phyloP scores from a whole-genome alignment of 768 basidiomycete genomes.

The Pleurotus tuoliensis region DNA sequence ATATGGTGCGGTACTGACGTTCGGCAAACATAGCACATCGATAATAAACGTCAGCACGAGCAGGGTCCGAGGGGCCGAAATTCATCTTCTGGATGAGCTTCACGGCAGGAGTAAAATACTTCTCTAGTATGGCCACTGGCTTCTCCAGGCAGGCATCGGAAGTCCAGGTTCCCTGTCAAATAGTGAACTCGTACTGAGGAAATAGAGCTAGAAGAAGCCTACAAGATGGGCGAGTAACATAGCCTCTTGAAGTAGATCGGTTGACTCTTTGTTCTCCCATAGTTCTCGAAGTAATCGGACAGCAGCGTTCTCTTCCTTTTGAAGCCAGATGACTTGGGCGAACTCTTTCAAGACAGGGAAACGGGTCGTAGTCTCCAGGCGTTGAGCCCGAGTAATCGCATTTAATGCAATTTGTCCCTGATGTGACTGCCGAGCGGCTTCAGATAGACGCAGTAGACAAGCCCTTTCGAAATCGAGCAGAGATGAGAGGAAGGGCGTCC shows the following conservation, averaged over 20 bases:
- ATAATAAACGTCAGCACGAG: constrained; percentile 61
- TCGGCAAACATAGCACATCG: constrained; percentile 90
- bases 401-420: constrained; percentile 84
- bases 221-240: constrained; percentile 64
- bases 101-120: constrained; percentile 69
- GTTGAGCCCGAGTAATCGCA: constrained; percentile 73
- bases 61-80: constrained; percentile 14
- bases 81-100: constrained; percentile 21
- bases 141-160: constrained; percentile 82
- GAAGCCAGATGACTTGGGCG: constrained; percentile 85
- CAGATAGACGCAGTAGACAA: constrained; percentile 69
- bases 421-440: constrained; percentile 63
- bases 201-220: constrained; percentile 17
- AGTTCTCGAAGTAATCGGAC: constrained; percentile 62
- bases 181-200: not conserved
- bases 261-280: constrained; percentile 19
- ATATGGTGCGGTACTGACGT: constrained; percentile 71
- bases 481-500: constrained; percentile 44
- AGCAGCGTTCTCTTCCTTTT: constrained; percentile 81
- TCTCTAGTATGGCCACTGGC: constrained; percentile 61
- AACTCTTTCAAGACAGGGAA: constrained; percentile 73
- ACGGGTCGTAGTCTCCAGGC: constrained; percentile 40
- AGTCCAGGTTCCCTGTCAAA: constrained; percentile 80
- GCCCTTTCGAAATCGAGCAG: constrained; percentile 61
- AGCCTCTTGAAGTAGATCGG: constrained; percentile 20